Conservation (phyloP, 805 yeast genomes). For the Candida saitoana region DNA sequence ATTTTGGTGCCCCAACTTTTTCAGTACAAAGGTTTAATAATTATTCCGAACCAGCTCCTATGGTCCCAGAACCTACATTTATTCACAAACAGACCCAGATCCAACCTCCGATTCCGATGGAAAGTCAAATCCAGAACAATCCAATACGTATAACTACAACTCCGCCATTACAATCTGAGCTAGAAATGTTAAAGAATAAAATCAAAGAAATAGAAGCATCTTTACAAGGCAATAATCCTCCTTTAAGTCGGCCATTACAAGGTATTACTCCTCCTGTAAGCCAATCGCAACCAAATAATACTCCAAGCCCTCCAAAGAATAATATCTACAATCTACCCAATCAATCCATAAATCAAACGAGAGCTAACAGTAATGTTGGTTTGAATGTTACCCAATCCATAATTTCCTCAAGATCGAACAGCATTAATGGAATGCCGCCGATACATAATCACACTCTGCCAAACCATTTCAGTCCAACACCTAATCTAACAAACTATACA, state of each 20-base stretch:
- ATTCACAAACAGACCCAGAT: not conserved
- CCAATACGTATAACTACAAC: not conserved
- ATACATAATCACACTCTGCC: not conserved
- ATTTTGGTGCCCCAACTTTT: not conserved
- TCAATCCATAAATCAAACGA: not conserved
- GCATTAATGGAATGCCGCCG: not conserved
- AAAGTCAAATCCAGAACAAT: not conserved
- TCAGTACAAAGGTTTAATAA: constrained; percentile 6
- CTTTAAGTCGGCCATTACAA: not conserved
- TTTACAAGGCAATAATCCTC: not conserved
- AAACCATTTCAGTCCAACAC: not conserved
- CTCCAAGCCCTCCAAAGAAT: not conserved
- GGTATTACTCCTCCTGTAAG: not conserved
- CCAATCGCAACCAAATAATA: not conserved
- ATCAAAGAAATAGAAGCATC: constrained; percentile 43
- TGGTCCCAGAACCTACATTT: constrained; percentile 3
- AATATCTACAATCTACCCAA: not conserved
- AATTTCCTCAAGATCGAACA: not conserved
- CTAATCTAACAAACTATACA: constrained; percentile 1
- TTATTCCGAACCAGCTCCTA: not conserved
- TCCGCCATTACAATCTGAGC: constrained; percentile 9
- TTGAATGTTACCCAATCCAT: not conserved
- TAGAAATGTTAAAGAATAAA: constrained; percentile 37
- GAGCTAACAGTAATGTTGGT: not conserved
- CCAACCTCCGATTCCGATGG: not conserved